phyloP scores from a whole-genome alignment of 768 basidiomycete species.

The Psilocybe sp. region DNA sequence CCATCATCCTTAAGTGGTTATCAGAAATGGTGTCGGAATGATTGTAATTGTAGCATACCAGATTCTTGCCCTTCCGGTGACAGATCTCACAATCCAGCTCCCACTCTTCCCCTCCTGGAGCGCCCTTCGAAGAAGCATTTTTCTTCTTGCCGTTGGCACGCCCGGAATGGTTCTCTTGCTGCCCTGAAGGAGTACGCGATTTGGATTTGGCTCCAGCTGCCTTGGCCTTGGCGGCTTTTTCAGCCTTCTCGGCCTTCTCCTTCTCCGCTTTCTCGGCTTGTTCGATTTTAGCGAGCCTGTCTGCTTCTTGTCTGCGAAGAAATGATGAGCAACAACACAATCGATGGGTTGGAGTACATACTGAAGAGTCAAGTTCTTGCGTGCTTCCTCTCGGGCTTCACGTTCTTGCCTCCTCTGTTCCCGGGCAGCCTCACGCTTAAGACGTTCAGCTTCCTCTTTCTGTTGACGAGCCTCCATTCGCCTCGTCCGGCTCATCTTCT shows the following conservation, averaged over 20 bases:
- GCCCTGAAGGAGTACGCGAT: too few species aligned
- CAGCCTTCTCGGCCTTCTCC: not conserved
- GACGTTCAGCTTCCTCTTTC: constrained; percentile 54
- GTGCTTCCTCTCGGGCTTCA: constrained; percentile 37
- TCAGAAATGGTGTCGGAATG: not conserved
- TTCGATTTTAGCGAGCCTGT: not conserved
- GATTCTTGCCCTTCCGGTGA: constrained; percentile 64
- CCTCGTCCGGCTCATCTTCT: constrained; percentile 61
- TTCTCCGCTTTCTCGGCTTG: constrained; percentile 5
- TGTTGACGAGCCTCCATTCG: constrained; percentile 55
- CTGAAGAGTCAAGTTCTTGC: constrained; percentile 22
- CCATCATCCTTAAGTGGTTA: constrained; percentile 65
- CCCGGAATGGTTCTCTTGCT: constrained; percentile 4
- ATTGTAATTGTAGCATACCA: constrained; percentile 44
- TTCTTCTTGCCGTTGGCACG: constrained; percentile 17
- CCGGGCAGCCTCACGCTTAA: constrained; percentile 55
- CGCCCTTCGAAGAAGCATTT: constrained; percentile 44
- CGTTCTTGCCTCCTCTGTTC: constrained; percentile 50
- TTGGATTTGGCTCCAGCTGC: too few species aligned
- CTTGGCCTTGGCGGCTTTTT: too few species aligned
- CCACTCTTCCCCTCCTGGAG: constrained; percentile 68
- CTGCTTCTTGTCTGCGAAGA: constrained; percentile 5
- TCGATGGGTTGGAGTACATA: constrained; percentile 6
- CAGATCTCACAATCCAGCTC: constrained; percentile 89
- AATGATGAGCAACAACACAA: not conserved